Evolutionary conservation across 1,284 basidiomycete genomes (phyloP).

Genomic region (Microbotryum scabiosae): DNA sequence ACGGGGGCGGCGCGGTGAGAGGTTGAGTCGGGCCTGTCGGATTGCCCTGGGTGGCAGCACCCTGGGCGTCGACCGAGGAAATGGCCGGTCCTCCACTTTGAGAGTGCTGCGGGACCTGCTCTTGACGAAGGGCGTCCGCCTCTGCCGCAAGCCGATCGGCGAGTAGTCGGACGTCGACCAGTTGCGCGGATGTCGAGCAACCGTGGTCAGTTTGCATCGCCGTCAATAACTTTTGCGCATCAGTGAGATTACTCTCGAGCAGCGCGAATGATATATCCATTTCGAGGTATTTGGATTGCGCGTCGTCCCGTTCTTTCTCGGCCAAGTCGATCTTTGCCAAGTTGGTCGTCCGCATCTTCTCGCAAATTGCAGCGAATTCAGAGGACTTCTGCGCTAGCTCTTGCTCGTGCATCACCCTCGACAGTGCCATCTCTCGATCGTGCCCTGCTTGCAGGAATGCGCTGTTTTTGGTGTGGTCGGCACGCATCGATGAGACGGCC

Average conservation of each 20-base stretch:
- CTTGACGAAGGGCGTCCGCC: no score
- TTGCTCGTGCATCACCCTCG: not conserved
- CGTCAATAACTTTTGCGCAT: slow-evolving; percentile 5
- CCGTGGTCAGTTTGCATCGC: not conserved
- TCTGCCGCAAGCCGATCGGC: no score
- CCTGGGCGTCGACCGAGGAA: not conserved
- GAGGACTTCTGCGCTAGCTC: slow-evolving; percentile 61
- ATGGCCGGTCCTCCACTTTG: not conserved
- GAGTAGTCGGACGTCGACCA: no score
- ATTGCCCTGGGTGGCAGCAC: slow-evolving; percentile 47
- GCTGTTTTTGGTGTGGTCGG: not conserved
- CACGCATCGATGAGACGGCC: not conserved
- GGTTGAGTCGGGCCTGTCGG: slow-evolving; percentile 80
- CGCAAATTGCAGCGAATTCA: slow-evolving; percentile 44
- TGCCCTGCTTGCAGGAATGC: slow-evolving; percentile 1
- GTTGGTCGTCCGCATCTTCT: not conserved
- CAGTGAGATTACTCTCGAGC: not conserved
- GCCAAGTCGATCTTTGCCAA: slow-evolving; percentile 4
- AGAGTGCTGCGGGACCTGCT: no score
- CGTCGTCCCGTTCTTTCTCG: slow-evolving; percentile 66
- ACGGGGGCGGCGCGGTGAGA: slow-evolving; percentile 76
- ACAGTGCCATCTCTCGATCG: slow-evolving; percentile 4
- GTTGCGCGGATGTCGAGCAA: no score
- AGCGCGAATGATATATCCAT: no score
- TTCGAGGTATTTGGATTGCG: slow-evolving; percentile 39